Evolutionary conservation across 116 monocot species (phyloP).

Genomic region (Phalaenopsis hybrid): DNA sequence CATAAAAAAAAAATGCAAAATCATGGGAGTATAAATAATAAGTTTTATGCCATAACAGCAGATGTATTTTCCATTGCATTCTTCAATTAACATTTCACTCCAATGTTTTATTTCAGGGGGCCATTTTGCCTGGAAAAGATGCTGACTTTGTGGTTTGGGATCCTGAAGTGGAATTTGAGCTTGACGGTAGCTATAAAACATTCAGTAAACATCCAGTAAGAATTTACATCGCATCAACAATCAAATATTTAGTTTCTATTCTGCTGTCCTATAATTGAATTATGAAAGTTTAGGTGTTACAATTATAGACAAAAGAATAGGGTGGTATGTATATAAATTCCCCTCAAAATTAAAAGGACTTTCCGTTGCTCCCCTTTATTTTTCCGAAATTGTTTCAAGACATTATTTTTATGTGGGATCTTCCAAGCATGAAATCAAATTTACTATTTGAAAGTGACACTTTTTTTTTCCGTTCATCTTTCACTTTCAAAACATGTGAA

Average conservation of each 20-base stretch:
- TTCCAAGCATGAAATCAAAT: background rate
- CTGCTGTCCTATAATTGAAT: background rate
- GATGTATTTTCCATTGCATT: background rate
- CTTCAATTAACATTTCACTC: background rate
- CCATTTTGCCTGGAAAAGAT: conserved; percentile 53
- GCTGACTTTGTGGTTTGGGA: conserved; percentile 93
- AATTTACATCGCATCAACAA: background rate
- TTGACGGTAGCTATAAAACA: conserved; percentile 44
- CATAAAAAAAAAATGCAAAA: too few relatives aligned
- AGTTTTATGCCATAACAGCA: background rate
- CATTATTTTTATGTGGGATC: too few relatives aligned
- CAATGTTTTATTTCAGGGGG: conserved; percentile 42
- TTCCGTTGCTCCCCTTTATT: too few relatives aligned
- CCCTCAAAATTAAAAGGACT: too few relatives aligned
- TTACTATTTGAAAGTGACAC: background rate
- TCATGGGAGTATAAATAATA: background rate
- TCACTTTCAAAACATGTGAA: background rate
- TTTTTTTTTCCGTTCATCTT: background rate
- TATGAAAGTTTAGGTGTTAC: too few relatives aligned
- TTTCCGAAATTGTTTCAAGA: too few relatives aligned
- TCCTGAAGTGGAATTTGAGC: conserved; percentile 70
- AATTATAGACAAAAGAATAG: too few relatives aligned
- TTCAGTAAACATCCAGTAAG: conserved; percentile 71
- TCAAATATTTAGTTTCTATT: background rate
- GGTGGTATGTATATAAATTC: too few relatives aligned